Base-by-base conservation (phyloP, 129 eudicot species). In the Saussurea involucrata region DNA sequence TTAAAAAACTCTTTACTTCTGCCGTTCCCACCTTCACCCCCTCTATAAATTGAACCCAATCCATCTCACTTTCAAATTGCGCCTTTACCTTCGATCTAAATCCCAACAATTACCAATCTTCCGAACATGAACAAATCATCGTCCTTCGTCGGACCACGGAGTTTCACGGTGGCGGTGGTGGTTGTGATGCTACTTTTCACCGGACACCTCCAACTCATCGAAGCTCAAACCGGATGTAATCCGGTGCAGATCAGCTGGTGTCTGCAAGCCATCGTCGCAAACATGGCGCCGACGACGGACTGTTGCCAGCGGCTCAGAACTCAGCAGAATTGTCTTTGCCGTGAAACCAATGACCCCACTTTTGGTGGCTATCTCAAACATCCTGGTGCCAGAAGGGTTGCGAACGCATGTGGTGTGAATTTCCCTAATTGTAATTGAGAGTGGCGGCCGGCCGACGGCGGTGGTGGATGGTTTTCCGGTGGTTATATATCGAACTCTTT, bases 181-280 rank as follows among this genome's bases (percentile, higher is more conserved):
- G 63, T 57, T 27, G 24, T 66, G 24, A 15, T 74, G 18, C 70
- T 80, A 20, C 63, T 80, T 24, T 74, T 69, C 2, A 40, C 33
- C 1, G 69, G 75, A 18, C 83, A 69, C 58, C 13, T 46, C 2
- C 72, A 79, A 44, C 2, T 49, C 13, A 73, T 12, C 3, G 72
- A 61, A 42, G 81, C 72, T 0, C 80, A 75, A 3, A 15, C 66
- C 9, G 42, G 73, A 33, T 81, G 85, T 20, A 34, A 81, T 3
- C 72, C 85, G 1, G 81, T 75, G 68, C 57, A 81, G 71, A 2
- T 81, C 15, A 81, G 80, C 22, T 76, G 80, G 85, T 81, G 85
- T 63, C 29, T 81, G 12, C 80, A 81, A 49, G 42, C 85, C 9
- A 34, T 81, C 27, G 85, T 76, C n/a, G 29, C 85, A 24, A 31